phyloP scores from a whole-genome alignment of 129 eudicot species.

The Logfia minima region DNA sequence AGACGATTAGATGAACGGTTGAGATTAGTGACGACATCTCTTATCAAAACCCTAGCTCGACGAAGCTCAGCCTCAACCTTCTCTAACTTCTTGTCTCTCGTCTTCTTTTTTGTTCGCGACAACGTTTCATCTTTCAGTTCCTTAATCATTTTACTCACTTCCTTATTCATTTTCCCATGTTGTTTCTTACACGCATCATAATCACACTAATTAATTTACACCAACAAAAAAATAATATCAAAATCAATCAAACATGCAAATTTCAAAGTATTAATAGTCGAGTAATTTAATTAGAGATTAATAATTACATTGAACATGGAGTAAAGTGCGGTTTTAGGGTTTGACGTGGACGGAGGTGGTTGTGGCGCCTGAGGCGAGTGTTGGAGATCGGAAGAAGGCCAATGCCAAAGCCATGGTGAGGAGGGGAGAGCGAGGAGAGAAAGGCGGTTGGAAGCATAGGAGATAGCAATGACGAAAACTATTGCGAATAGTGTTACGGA shows the following conservation, averaged over 20 bases:
- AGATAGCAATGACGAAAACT: constrained; percentile 29
- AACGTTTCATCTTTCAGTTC: constrained; percentile 43
- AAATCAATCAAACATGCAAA: background rate
- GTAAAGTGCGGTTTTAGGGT: constrained; percentile 52
- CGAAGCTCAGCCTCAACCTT: constrained; percentile 57
- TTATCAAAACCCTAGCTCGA: constrained; percentile 66
- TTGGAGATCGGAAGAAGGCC: constrained; percentile 29
- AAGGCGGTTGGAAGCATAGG: constrained; percentile 31
- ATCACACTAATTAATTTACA: constrained; percentile 19
- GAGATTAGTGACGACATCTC: constrained; percentile 28
- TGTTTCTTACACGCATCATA: constrained; percentile 38
- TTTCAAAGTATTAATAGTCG: background rate
- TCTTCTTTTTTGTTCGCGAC: constrained; percentile 36
- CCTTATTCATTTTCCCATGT: constrained; percentile 65
- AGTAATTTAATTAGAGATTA: background rate
- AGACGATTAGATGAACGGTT: constrained; percentile 28
- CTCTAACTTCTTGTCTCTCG: constrained; percentile 52
- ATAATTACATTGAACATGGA: constrained; percentile 50
- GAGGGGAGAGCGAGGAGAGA: constrained; percentile 45
- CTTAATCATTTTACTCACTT: constrained; percentile 43
- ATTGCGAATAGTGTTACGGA: constrained; percentile 34
- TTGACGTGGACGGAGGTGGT: constrained; percentile 17
- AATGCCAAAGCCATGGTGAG: constrained; percentile 37
- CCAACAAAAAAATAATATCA: background rate
- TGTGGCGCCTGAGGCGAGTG: background rate